Conservation (phyloP, 2,329 filamentous ascomycete genomes). For the Cladophialophora chaetospira region DNA sequence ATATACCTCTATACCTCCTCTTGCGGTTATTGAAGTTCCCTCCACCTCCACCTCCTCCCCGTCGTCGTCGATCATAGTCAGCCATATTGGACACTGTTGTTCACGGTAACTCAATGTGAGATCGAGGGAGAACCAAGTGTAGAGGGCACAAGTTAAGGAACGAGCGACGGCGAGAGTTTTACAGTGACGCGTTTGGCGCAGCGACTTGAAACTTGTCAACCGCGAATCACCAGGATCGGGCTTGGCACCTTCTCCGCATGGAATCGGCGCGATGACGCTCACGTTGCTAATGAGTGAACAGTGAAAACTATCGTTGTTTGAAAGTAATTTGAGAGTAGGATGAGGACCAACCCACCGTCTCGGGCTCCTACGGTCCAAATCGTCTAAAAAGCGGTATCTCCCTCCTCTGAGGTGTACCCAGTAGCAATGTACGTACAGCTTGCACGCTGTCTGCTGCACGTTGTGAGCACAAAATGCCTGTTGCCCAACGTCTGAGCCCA, state of each 20-base stretch:
- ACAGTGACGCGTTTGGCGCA: conserved; percentile 10
- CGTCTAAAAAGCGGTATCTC: conserved; percentile 20
- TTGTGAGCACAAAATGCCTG: conserved; percentile 25
- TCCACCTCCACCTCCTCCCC: conserved; percentile 25
- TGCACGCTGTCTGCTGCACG: conserved; percentile 25
- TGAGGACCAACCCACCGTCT: conserved; percentile 13
- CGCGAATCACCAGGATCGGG: background rate
- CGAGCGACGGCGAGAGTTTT: background rate
- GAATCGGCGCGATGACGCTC: background rate
- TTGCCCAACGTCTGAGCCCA: conserved; percentile 13
- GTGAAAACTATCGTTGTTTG: conserved; percentile 3
- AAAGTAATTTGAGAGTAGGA: conserved; percentile 7
- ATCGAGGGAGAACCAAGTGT: background rate
- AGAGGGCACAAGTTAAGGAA: background rate
- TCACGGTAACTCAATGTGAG: background rate
- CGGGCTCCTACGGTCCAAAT: conserved; percentile 23
- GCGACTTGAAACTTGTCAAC: conserved; percentile 8
- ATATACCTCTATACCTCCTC: conserved; percentile 74
- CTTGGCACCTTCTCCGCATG: conserved; percentile 1
- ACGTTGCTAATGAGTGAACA: background rate
- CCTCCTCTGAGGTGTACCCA: conserved; percentile 15
- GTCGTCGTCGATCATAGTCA: conserved; percentile 56
- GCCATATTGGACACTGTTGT: conserved; percentile 45
- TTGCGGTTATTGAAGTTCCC: conserved; percentile 67
- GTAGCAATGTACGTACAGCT: conserved; percentile 26